A percentile compares a stretch with the other conserved stretches of the same genome.
Evolutionary conservation across 148 eudicot species (phyloP).

Genomic region (Rhododendron simsii): DNA sequence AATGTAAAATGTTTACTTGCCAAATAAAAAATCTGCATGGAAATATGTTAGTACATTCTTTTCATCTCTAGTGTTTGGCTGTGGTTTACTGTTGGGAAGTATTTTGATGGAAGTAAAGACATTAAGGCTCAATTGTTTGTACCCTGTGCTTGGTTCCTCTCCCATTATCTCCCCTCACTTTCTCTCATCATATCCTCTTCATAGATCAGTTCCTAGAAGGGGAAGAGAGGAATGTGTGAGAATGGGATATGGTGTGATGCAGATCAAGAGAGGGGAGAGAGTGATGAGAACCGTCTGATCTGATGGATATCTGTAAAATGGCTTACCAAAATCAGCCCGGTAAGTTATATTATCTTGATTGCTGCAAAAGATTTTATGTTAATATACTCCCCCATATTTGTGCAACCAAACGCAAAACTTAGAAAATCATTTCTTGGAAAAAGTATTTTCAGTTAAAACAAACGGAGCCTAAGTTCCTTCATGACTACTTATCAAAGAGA

Average conservation of each 20-base stretch:
- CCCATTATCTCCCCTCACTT: background rate
- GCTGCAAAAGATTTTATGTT: background rate
- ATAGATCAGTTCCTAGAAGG: background rate
- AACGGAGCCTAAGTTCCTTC: background rate
- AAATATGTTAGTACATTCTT: background rate
- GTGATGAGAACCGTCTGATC: background rate
- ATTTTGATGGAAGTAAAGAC: background rate
- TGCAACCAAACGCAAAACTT: background rate
- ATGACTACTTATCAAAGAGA: background rate
- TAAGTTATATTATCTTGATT: background rate
- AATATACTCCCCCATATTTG: background rate
- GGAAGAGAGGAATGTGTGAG: background rate
- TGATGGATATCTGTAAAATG: background rate
- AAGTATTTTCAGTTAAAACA: background rate
- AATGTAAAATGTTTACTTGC: background rate
- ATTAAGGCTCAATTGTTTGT: background rate
- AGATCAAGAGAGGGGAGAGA: background rate
- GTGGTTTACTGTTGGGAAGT: background rate
- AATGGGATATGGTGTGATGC: background rate
- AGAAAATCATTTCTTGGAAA: background rate
- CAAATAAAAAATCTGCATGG: background rate
- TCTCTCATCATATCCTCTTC: background rate
- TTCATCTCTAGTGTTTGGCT: background rate
- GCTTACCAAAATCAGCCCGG: background rate
- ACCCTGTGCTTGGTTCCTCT: background rate